A percentile compares a stretch with the other conserved stretches of the same genome.
These are phyloP conservation scores for Ophiostoma australiae DNA, from an alignment of 2,329 filamentous ascomycete species.

Conservation along the genomic window DNA sequence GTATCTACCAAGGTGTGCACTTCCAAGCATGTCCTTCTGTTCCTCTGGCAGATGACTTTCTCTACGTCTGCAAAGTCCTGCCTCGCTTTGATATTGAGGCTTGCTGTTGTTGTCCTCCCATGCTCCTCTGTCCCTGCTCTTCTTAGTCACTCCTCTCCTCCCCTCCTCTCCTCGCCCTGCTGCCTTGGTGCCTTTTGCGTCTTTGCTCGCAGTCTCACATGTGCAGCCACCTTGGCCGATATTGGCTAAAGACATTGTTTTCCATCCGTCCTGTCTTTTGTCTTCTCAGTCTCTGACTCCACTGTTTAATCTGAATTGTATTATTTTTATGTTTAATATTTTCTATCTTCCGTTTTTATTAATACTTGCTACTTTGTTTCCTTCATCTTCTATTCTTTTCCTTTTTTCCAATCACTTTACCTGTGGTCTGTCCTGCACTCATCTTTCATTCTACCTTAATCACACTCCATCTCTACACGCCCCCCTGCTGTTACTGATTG, in stretches of 20 bases:
- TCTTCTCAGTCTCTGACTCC: background rate
- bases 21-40: background rate
- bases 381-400: background rate
- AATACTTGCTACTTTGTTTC: background rate
- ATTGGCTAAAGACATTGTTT: constrained; percentile 2
- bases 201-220: background rate
- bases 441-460: background rate
- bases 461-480: constrained; percentile 8
- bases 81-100: background rate
- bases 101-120: background rate
- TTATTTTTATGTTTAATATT: background rate
- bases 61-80: background rate
- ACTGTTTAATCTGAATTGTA: background rate
- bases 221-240: background rate
- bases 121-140: background rate
- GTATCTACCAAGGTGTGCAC: background rate
- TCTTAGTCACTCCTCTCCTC: background rate
- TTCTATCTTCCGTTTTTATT: background rate
- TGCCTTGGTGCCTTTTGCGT: background rate
- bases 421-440: background rate
- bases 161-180: background rate
- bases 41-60: background rate
- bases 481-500: background rate
- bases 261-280: background rate
- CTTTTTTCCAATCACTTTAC: no score